Evolutionary conservation across 164 flowering plant genomes (phyloP).

Genomic region (Nymphaea thermarum): DNA sequence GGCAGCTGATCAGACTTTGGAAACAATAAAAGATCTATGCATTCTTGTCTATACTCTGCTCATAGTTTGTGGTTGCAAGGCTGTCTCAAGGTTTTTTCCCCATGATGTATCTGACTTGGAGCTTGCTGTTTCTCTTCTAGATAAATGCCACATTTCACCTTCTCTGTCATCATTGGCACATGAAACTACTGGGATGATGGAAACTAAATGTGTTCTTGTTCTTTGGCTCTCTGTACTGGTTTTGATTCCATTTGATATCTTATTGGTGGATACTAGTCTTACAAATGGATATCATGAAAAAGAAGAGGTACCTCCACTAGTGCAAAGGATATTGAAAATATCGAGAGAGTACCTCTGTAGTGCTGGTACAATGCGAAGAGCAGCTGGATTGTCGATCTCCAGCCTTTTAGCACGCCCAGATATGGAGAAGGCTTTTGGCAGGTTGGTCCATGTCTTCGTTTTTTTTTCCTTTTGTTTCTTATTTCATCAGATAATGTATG

Average conservation of each 20-base stretch:
- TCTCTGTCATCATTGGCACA: conserved; percentile 55
- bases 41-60: conserved; percentile 74
- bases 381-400: conserved; percentile 73
- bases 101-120: conserved; percentile 96
- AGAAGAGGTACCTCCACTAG: conserved; percentile 64
- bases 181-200: conserved; percentile 98
- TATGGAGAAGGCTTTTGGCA: conserved; percentile 67
- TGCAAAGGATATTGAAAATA: conserved; percentile 42
- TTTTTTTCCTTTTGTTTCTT: neutral
- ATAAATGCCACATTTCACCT: conserved; percentile 49
- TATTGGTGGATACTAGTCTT: conserved; percentile 80
- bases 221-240: conserved; percentile 95
- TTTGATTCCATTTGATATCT: conserved; percentile 91
- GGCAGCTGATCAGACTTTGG: conserved; percentile 43
- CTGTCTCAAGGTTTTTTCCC: conserved; percentile 84
- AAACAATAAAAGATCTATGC: conserved; percentile 70
- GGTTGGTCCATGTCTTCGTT: conserved; percentile 27
- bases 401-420: conserved; percentile 93
- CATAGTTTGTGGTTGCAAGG: conserved; percentile 92
- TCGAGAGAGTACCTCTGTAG: conserved; percentile 78
- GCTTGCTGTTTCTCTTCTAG: conserved; percentile 84
- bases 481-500: neutral
- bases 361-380: conserved; percentile 90
- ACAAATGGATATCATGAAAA: conserved; percentile 19
- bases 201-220: conserved; percentile 73